A percentile compares a stretch with the other conserved stretches of the same genome.
Conservation (phyloP, 306 rosid genomes). For the Vicia sativa region DNA sequence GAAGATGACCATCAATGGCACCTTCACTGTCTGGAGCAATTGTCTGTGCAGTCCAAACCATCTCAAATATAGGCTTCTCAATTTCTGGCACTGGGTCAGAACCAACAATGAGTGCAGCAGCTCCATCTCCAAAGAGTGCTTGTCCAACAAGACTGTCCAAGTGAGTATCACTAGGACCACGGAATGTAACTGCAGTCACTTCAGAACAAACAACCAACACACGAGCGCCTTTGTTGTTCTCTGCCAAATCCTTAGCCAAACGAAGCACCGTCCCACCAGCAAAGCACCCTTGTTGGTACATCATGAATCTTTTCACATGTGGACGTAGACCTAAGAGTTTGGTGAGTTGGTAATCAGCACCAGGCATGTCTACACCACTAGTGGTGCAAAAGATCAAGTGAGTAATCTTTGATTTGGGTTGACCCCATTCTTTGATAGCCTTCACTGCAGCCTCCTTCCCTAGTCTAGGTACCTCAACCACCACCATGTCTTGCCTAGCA, state of each 20-base stretch:
- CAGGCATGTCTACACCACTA: constrained; percentile 83
- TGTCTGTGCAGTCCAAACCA: too few relatives aligned
- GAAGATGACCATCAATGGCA: too few relatives aligned
- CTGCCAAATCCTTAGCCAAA: constrained; percentile 45
- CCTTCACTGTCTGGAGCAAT: too few relatives aligned
- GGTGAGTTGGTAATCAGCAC: constrained; percentile 70
- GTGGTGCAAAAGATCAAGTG: constrained; percentile 73
- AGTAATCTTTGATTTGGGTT: constrained; percentile 74
- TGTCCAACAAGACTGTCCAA: too few relatives aligned
- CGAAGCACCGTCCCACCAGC: constrained; percentile 49
- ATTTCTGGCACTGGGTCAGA: too few relatives aligned
- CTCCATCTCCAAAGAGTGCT: too few relatives aligned
- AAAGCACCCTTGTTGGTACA: constrained; percentile 61
- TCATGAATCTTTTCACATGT: constrained; percentile 66
- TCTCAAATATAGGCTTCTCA: too few relatives aligned
- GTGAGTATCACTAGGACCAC: too few relatives aligned
- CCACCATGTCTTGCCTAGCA: constrained; percentile 73
- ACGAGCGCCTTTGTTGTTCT: constrained; percentile 48
- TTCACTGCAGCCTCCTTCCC: constrained; percentile 76
- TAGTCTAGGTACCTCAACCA: constrained; percentile 63
- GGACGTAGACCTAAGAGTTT: constrained; percentile 74
- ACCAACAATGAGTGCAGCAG: too few relatives aligned
- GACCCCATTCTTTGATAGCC: constrained; percentile 50
- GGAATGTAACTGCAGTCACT: too few relatives aligned
- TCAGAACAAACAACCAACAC: constrained; percentile 37